A percentile compares a stretch with the other conserved stretches of the same genome.
Evolutionary conservation across 768 basidiomycete genomes (phyloP).

Genomic region (Psilocybe tampanensis): DNA sequence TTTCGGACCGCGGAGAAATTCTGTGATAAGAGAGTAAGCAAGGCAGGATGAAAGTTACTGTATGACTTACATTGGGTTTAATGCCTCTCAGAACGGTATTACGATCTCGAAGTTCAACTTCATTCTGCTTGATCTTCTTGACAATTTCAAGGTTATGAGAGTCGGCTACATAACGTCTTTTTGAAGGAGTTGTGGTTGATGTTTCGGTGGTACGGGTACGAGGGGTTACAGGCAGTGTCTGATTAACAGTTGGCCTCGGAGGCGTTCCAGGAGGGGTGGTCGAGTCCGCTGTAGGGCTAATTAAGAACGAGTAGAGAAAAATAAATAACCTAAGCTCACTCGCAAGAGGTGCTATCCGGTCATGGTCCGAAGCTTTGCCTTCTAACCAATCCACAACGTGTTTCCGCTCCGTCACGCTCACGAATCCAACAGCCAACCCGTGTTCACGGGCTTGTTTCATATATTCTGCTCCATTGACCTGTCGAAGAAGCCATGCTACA

Average conservation of each 20-base stretch:
- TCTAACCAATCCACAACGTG: constrained; percentile 85
- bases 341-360: constrained; percentile 49
- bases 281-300: constrained; percentile 16
- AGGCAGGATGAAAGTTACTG: neutral
- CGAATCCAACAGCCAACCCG: constrained; percentile 73
- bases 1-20: constrained; percentile 76
- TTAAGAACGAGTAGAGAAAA: neutral
- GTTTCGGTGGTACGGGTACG: constrained; percentile 30
- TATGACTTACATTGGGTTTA: constrained; percentile 73
- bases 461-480: constrained; percentile 81
- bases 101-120: constrained; percentile 81
- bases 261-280: constrained; percentile 60
- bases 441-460: constrained; percentile 81
- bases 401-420: constrained; percentile 88
- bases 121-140: constrained; percentile 77
- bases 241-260: constrained; percentile 29
- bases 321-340: constrained; percentile 33
- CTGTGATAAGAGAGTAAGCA: constrained; percentile 37
- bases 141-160: constrained; percentile 79
- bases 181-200: constrained; percentile 51
- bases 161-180: constrained; percentile 82
- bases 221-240: constrained; percentile 29
- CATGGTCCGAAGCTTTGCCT: constrained; percentile 51
- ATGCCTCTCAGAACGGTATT: constrained; percentile 82
- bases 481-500: constrained; percentile 79